A percentile compares a stretch with the other conserved stretches of the same genome.
phyloP scores from a whole-genome alignment of 305 asterid species.

The Caryopteris hybrid region DNA sequence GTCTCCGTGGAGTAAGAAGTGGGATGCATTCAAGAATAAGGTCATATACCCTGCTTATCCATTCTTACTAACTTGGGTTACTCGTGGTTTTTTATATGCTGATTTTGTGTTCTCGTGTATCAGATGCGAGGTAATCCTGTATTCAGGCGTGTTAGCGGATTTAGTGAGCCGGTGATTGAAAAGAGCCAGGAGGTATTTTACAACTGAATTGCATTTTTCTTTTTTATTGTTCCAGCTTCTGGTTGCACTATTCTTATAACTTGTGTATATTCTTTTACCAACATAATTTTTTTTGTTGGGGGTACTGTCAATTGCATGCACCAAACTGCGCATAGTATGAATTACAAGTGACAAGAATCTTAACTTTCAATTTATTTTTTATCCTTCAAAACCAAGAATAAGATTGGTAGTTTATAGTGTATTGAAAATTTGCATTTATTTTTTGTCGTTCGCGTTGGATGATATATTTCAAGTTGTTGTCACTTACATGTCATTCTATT shows the following conservation, averaged over 20 bases:
- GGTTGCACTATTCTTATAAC: not conserved
- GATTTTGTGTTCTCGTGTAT: constrained; percentile 17
- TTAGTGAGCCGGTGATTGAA: constrained; percentile 77
- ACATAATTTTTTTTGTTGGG: not conserved
- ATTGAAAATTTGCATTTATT: not conserved
- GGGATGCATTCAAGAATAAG: constrained; percentile 77
- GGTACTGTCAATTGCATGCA: too few species aligned
- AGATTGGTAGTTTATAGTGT: not conserved
- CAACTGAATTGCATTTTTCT: not conserved
- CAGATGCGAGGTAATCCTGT: constrained; percentile 79
- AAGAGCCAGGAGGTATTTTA: constrained; percentile 86
- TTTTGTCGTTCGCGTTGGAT: not conserved
- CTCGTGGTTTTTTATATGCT: not conserved
- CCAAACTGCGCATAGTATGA: too few species aligned
- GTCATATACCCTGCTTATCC: constrained; percentile 30
- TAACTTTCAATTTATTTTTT: not conserved
- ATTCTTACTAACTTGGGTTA: not conserved
- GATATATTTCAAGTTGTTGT: not conserved
- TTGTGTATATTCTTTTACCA: not conserved
- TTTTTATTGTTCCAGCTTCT: not conserved
- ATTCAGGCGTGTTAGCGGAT: constrained; percentile 65
- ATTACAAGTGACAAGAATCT: too few species aligned
- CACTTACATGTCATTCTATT: not conserved
- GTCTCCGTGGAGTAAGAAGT: constrained; percentile 74
- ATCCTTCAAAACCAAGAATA: not conserved